These are phyloP conservation scores for Syzygium aromaticum DNA, from an alignment of 345 rosid genomes.

Conservation along the genomic window DNA sequence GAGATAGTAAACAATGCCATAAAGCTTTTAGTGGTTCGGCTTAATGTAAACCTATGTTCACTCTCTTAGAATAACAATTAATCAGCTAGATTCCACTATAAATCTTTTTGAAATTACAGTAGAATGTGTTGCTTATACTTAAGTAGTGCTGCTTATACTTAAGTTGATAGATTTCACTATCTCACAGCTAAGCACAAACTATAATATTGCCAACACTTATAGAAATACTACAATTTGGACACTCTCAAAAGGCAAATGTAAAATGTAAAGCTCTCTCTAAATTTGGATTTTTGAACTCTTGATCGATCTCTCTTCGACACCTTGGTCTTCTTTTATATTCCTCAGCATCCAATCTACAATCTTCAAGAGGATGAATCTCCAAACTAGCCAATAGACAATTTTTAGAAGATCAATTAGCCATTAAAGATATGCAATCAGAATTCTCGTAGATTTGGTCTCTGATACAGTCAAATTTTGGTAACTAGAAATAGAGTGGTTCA, in stretches of 20 bases:
- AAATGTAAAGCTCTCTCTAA: neutral
- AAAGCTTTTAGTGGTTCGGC: accelerated
- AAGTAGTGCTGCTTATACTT: neutral
- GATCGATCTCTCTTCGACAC: neutral
- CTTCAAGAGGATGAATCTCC: neutral
- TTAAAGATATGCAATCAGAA: too few relatives aligned
- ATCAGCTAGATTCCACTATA: neutral
- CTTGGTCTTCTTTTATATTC: neutral
- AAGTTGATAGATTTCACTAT: neutral
- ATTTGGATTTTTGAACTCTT: neutral
- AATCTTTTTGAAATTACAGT: neutral
- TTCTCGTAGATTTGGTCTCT: neutral
- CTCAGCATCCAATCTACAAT: too few relatives aligned
- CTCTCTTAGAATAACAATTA: neutral
- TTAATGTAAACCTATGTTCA: too few relatives aligned
- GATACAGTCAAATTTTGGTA: too few relatives aligned
- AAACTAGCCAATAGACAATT: neutral
- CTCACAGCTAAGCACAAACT: neutral
- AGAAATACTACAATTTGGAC: neutral
- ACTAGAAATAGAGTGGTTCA: neutral
- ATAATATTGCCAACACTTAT: too few relatives aligned
- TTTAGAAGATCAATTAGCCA: neutral
- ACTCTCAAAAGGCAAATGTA: neutral
- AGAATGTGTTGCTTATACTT: neutral
- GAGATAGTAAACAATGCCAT: neutral